Evolutionary conservation across 2,329 filamentous ascomycete genomes (phyloP), one percentile per base, ranked within the genome.

Genomic region (Herpomyces periplanetae): DNA sequence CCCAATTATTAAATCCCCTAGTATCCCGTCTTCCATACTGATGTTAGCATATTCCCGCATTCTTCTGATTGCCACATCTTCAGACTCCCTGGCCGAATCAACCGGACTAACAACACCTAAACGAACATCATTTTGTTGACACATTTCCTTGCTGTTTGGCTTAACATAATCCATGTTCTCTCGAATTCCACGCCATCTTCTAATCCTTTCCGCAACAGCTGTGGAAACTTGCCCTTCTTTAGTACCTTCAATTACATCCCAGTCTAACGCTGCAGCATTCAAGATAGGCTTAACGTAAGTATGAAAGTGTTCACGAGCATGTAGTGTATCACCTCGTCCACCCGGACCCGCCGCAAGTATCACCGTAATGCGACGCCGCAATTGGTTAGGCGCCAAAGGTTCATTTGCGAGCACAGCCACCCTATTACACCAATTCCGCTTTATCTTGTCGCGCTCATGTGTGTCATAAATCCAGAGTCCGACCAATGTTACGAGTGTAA

Each of bases 401-500:
- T 87, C 63, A 22, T 58, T 51, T 13, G 68, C 58, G 15, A 96
- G 51, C 34, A 80, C 71, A 16, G 71, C 59, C 19, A 96, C 80
- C 22, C 66, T 47, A 23, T 59, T 57, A 29, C 57, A 58, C 73
- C 75, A 96, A 38, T 73, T 73, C 26, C 63, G 51, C 22, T 80
- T 75, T 20, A 60, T 59, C 25, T 59, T 58, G 31, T 60, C 65
- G 46, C 75, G 87, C 42, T 91, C 62, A 24, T 66, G 60, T 33
- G 68, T 68, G 40, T 96, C 80, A 45, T 96, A 88, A 34, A 80
- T 51, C n/a, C n/a, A n/a, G n/a, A n/a, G n/a, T n/a, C n/a, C n/a
- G n/a, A n/a, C n/a, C n/a, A n/a, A n/a, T n/a, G n/a, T n/a, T n/a
- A n/a, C n/a, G n/a, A n/a, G n/a, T n/a, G n/a, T n/a, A n/a, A n/a